A percentile compares a stretch with the other conserved stretches of the same genome.
These are phyloP conservation scores for Mrakia frigida DNA, from an alignment of 768 basidiomycete genomes.

Conservation along the genomic window DNA sequence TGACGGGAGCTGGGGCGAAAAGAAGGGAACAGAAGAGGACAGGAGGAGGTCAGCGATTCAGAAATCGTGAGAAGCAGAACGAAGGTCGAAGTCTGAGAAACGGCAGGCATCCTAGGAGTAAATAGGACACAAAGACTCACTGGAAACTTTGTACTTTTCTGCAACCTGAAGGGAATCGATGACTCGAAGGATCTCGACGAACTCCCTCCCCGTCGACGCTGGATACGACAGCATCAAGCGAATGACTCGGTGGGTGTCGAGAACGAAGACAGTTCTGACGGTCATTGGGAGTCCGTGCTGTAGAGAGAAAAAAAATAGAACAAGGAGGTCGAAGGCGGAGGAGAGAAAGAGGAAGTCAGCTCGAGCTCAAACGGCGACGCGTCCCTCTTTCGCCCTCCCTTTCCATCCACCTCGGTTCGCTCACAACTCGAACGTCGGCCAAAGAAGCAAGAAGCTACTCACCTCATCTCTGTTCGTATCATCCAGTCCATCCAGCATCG, in stretches of 20 bases:
- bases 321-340: no score
- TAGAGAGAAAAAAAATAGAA: neutral
- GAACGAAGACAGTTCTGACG: neutral
- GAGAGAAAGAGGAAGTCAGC: neutral
- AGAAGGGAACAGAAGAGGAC: no score
- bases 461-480: neutral
- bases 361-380: neutral
- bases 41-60: neutral
- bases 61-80: no score
- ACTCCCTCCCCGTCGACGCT: neutral
- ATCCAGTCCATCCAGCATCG: neutral
- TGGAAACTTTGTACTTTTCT: slow-evolving; percentile 11
- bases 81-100: no score
- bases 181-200: slow-evolving; percentile 1
- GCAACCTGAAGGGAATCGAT: neutral
- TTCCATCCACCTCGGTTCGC: no score
- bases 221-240: slow-evolving; percentile 1
- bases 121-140: neutral
- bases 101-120: no score
- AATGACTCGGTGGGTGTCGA: neutral
- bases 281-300: neutral
- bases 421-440: no score
- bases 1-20: neutral
- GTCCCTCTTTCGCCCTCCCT: neutral
- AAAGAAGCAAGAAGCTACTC: neutral